Conservation (phyloP, 306 rosid species). For the Mimosa pudica region DNA sequence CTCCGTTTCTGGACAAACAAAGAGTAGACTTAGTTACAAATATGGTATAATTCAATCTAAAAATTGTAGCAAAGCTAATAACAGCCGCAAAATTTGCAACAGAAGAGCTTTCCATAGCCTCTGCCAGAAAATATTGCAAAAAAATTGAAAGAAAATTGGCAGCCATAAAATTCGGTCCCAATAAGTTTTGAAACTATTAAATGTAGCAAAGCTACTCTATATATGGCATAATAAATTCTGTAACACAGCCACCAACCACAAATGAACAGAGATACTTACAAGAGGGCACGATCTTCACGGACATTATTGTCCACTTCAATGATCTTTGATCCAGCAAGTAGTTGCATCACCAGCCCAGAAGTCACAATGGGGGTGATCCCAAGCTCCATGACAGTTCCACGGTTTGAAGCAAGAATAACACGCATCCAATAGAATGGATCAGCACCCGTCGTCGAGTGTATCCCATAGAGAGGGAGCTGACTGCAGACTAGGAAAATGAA, state of each 20-base stretch:
- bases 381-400: constrained; percentile 97
- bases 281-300: constrained; percentile 91
- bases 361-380: constrained; percentile 96
- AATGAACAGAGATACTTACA: constrained; percentile 53
- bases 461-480: constrained; percentile 94
- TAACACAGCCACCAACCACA: constrained; percentile 17
- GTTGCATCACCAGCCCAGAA: constrained; percentile 92
- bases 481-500: constrained; percentile 92
- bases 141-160: not conserved
- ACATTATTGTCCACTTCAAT: constrained; percentile 93
- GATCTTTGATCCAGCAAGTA: constrained; percentile 85
- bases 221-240: not conserved
- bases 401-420: constrained; percentile 88
- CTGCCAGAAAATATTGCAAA: not conserved
- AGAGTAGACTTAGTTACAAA: constrained; percentile 8
- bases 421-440: constrained; percentile 99
- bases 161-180: not conserved
- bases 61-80: no score
- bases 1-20: constrained; percentile 65
- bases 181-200: constrained; percentile 7
- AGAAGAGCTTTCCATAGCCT: constrained; percentile 1
- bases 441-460: constrained; percentile 92
- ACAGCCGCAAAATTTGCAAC: not conserved
- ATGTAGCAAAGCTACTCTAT: constrained; percentile 1
- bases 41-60: not conserved